Evolutionary conservation across 202 grass and related monocot species (phyloP), one percentile per base, ranked within the genome.

Genomic region (Bolboschoenoplectus hybrid): DNA sequence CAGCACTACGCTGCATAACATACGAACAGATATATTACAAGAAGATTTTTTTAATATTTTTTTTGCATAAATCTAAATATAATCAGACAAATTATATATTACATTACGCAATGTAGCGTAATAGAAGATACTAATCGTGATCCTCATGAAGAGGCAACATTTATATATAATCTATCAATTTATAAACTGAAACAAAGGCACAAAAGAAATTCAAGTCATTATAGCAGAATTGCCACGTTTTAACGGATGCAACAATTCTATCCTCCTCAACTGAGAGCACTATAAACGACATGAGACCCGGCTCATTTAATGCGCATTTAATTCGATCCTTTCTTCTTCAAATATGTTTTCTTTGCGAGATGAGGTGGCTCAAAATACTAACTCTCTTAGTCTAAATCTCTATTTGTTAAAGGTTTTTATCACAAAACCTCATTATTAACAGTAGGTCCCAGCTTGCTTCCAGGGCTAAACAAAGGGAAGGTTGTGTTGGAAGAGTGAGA

Each of bases 371-470:
- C 10, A 74, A 52, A 74, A 74, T 51, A 3, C 71, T 51, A 35
- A 1, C 52, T 46, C 52, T 74, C 46, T 74, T 32, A 13, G 26
- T 76, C 72, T 52, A 76, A 74, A 76, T 76, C 47, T 75, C 72
- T 26, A 51, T 36, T 34, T 74, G 20, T 74, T 26, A 51, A 20
- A 43, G 17, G 43, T 6, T 61, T 61, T 20, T 77, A 75, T 70
- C 14, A 76, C 49, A 52, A 39, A 77, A 77, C 74, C 49, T 77
- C 74, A 56, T 77, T 77, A 77, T 56, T 77, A 26, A 55, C 5
- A 55, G 74, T 55, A 77, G 74, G 74, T 50, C 74, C 72, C 74
- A 77, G 56, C 74, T 77, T 77, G 74, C 50, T 76, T 76, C 51
- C 20, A 5, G 47, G 46, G 45, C 11, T 76, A 76, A 76, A 36